Percentiles rank a stretch among this genome's conserved stretches.
Conservation (phyloP, 2,329 filamentous ascomycete species). For the Diplodia seriata region DNA sequence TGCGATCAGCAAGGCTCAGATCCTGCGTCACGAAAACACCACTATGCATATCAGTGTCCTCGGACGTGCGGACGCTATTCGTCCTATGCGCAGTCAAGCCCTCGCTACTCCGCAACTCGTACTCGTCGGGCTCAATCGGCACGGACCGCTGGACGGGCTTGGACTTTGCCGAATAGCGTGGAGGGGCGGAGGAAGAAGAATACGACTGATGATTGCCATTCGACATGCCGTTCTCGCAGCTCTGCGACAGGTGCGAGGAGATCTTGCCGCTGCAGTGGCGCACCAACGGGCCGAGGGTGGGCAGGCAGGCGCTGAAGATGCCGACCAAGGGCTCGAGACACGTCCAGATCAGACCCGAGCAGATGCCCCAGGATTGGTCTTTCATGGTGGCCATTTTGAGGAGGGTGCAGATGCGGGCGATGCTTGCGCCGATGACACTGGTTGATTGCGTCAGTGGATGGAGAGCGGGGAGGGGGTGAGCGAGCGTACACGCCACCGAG, state of each 20-base stretch:
- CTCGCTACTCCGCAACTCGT: neutral
- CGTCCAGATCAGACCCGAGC: neutral
- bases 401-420: too few relatives aligned
- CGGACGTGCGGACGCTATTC: conserved; percentile 2
- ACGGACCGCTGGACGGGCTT: neutral
- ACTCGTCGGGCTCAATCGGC: neutral
- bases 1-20: neutral
- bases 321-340: neutral
- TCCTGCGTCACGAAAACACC: neutral
- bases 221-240: neutral
- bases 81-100: neutral
- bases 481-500: neutral
- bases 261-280: neutral
- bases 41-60: neutral
- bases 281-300: neutral
- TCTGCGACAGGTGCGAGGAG: neutral
- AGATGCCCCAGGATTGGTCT: conserved; percentile 5
- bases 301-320: conserved; percentile 10
- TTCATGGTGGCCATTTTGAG: neutral
- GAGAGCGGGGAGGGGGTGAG: neutral
- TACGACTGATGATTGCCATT: too few relatives aligned
- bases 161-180: too few relatives aligned
- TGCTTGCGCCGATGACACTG: conserved; percentile 14
- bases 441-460: neutral
- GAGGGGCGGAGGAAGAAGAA: too few relatives aligned